A percentile compares a stretch with the other conserved stretches of the same genome.
phyloP scores from a whole-genome alignment of 2,329 filamentous ascomycete genomes.

The Knoxdaviesia proteae region DNA sequence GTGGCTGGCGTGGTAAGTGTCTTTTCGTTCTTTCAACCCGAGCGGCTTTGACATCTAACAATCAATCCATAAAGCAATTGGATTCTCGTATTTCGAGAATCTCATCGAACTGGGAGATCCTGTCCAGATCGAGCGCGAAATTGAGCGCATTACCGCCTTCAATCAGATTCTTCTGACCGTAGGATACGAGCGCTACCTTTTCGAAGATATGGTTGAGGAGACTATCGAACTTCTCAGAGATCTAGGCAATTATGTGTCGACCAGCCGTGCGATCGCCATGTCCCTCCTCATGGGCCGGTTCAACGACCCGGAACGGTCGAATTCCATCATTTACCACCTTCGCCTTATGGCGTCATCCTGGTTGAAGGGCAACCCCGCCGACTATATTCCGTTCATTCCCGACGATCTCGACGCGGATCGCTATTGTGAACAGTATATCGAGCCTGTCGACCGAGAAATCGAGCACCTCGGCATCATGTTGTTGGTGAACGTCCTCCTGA shows the following conservation, averaged over 20 bases:
- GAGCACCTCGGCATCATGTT: conserved; percentile 72
- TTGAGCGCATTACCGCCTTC: conserved; percentile 49
- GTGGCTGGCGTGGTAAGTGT: conserved; percentile 83
- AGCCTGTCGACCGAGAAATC: conserved; percentile 63
- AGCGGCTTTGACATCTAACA: conserved; percentile 1
- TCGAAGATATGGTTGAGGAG: conserved; percentile 68
- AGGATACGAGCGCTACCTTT: conserved; percentile 48
- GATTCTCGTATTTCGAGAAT: conserved; percentile 81
- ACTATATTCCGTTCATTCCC: conserved; percentile 53
- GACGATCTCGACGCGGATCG: conserved; percentile 36
- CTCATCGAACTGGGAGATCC: conserved; percentile 48
- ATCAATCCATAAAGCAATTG: conserved; percentile 44
- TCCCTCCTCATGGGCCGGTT: conserved; percentile 41
- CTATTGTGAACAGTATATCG: conserved; percentile 51
- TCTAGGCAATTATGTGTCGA: conserved; percentile 32
- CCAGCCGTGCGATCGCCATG: conserved; percentile 35
- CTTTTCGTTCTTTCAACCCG: conserved; percentile 4
- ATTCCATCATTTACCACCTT: conserved; percentile 67
- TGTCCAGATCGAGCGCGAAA: conserved; percentile 46
- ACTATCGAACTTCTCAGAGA: conserved; percentile 47
- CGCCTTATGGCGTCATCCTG: conserved; percentile 67
- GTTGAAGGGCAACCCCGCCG: conserved; percentile 52
- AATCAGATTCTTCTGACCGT: conserved; percentile 48
- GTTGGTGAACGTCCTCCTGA: conserved; percentile 58
- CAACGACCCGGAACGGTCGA: conserved; percentile 48